These are phyloP conservation scores for Solanum sejunctum DNA, from an alignment of 257 asterid species.

Conservation along the genomic window DNA sequence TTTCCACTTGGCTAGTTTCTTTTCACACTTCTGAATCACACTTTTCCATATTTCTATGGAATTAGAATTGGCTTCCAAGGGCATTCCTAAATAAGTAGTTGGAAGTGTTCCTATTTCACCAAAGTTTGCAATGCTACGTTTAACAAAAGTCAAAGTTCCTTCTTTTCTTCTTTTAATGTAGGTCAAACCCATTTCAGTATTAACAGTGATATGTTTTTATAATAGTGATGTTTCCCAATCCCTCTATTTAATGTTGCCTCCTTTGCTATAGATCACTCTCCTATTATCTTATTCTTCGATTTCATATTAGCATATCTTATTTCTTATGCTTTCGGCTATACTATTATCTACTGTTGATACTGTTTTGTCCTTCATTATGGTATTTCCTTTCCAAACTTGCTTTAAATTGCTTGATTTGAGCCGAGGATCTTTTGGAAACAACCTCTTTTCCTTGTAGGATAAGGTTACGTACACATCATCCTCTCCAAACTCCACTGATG, in stretches of 20 bases:
- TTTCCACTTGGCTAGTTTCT: too few relatives aligned
- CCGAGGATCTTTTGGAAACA: neutral
- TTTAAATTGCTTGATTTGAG: neutral
- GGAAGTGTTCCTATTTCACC: too few relatives aligned
- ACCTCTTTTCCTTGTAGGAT: neutral
- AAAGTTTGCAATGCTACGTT: neutral
- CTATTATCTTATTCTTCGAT: neutral
- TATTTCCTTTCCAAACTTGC: neutral
- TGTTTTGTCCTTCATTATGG: neutral
- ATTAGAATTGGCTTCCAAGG: too few relatives aligned
- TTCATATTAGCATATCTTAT: neutral
- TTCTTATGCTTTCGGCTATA: neutral
- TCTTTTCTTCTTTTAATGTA: neutral
- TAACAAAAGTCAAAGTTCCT: neutral
- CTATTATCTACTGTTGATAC: neutral
- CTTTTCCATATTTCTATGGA: too few relatives aligned
- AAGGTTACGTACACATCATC: neutral
- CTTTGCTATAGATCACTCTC: neutral
- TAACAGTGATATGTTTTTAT: neutral
- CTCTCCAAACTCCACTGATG: neutral
- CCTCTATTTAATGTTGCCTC: neutral
- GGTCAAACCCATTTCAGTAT: neutral
- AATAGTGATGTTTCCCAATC: neutral
- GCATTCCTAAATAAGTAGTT: too few relatives aligned
- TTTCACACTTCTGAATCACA: too few relatives aligned